phyloP scores from a whole-genome alignment of 1,284 basidiomycete species.

The Wallemia mellicola region DNA sequence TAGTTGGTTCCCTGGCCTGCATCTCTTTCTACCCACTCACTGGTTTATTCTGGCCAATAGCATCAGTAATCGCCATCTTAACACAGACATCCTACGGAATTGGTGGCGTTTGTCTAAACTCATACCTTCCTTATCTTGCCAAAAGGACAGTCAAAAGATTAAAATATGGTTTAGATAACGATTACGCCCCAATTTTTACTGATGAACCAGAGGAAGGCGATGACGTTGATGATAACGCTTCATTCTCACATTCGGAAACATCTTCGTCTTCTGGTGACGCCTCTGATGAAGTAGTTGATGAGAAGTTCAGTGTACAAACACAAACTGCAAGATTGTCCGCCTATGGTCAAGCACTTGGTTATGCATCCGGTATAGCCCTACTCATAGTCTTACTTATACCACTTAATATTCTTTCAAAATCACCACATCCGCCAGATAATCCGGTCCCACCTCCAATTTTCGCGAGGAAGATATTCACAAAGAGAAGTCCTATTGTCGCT shows the following conservation, averaged over 20 bases:
- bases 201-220: background rate
- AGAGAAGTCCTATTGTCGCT: background rate
- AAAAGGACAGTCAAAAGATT: slow-evolving; percentile 7
- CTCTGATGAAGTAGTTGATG: background rate
- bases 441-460: background rate
- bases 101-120: slow-evolving; percentile 58
- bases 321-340: background rate
- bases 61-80: slow-evolving; percentile 30
- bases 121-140: slow-evolving; percentile 50
- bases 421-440: background rate
- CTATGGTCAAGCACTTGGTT: background rate
- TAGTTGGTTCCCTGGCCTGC: slow-evolving; percentile 32
- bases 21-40: slow-evolving; percentile 40
- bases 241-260: background rate
- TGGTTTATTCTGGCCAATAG: slow-evolving; percentile 34
- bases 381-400: background rate
- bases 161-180: background rate
- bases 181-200: background rate
- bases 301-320: background rate
- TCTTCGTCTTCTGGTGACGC: background rate
- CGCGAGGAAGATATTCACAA: slow-evolving; percentile 3
- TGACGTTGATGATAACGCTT: background rate
- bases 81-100: slow-evolving; percentile 59
- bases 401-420: background rate
- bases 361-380: background rate